Base-by-base conservation (phyloP, 352 stramenopile species). In the Phytophthora pistaciae region DNA sequence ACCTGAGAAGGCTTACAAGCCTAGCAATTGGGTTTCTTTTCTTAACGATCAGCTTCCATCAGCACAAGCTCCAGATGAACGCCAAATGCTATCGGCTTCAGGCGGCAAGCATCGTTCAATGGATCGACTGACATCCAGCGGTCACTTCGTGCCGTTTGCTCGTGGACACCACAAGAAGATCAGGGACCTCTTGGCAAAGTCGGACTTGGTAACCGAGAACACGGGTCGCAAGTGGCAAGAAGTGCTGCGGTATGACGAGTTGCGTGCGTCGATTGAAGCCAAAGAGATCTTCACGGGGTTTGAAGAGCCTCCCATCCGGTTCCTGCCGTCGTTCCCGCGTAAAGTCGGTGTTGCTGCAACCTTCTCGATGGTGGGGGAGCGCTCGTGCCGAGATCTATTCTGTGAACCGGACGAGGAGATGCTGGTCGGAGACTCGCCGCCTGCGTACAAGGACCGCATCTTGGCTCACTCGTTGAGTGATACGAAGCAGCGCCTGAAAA, bases 241-340 rank as follows among this genome's bases (percentile, higher is more conserved):
- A 21, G 48, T 96, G 31, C 60, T 95, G 25, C 78, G 88, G 9
- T 92, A 85, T 50, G 90, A 96, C 48, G 82, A 94, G 36, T 54
- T 96, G 6, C 75, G 80, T 10, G 80, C 79, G 3, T 85, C 82
- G 2, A 90, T 96, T 10, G 88, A 95, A 49, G 82, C 80, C 1
- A 95, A 95, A 33, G 90, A 96, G 56, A 83, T 94, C 11, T 91
- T 96, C n/a, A 94, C 84, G 56, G 90, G 90, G 0, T 96, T 96
- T 56, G 85, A 95, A 63, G 88, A 96, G 38, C 87, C 90, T 36
- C 59, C 77, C 0, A 95, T 96, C 54, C 66, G 64, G 4, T 96
- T 96, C 53, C 36, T 95, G 20, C 90, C 90, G 11, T 88, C 88
- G 1, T 95, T 84, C 55, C 90, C 90, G 38, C 85, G 90, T 11